A percentile compares a stretch with the other conserved stretches of the same genome.
Conservation (phyloP, 2,329 filamentous ascomycete species). For the Setomelanomma holmii region DNA sequence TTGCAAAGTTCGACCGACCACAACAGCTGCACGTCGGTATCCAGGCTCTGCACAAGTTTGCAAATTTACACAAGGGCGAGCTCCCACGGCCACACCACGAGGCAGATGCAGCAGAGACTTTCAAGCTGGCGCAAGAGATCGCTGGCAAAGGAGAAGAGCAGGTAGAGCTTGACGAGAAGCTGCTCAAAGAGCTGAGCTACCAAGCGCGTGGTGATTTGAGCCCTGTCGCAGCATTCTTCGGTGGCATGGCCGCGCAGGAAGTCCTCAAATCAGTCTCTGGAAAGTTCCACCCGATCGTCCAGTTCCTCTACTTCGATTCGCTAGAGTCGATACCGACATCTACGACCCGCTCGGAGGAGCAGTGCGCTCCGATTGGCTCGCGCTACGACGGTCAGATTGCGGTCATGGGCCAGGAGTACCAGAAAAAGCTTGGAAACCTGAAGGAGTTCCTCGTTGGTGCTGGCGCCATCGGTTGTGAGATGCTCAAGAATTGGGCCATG, state of each 20-base stretch:
- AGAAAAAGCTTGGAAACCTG: slow-evolving; percentile 89
- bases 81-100: slow-evolving; percentile 86
- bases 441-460: slow-evolving; percentile 95
- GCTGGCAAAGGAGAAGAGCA: slow-evolving; percentile 72
- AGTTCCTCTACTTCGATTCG: slow-evolving; percentile 98
- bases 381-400: slow-evolving; percentile 98
- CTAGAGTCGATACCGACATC: slow-evolving; percentile 89
- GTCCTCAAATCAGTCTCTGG: slow-evolving; percentile 96
- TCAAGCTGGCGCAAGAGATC: slow-evolving; percentile 77
- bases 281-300: slow-evolving; percentile 94
- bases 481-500: slow-evolving; percentile 99
- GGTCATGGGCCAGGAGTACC: slow-evolving; percentile 91
- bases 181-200: slow-evolving; percentile 91
- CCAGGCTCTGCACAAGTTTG: slow-evolving; percentile 89
- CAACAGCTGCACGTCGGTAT: slow-evolving; percentile 90
- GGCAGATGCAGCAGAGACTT: slow-evolving; percentile 78
- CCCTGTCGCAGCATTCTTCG: slow-evolving; percentile 94
- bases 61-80: slow-evolving; percentile 71
- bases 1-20: slow-evolving; percentile 96
- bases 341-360: slow-evolving; percentile 77
- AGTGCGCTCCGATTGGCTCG: slow-evolving; percentile 82
- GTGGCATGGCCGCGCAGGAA: slow-evolving; percentile 91
- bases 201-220: slow-evolving; percentile 90
- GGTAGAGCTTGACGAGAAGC: slow-evolving; percentile 86
- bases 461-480: slow-evolving; percentile 97